Base-by-base conservation (phyloP, 495 filamentous ascomycete genomes). In the Penicillium bialowiezense region DNA sequence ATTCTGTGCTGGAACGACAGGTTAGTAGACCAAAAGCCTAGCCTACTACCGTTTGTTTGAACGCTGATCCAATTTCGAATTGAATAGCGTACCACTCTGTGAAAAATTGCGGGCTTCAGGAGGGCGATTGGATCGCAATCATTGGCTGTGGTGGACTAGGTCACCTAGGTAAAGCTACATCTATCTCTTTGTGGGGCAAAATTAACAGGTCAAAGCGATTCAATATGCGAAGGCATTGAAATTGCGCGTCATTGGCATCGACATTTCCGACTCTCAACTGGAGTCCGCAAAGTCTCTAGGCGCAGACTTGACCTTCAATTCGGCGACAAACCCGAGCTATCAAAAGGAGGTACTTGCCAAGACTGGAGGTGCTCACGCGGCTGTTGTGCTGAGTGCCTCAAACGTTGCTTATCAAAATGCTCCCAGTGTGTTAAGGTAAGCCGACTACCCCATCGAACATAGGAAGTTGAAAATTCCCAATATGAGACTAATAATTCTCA, bases 191-290 rank as follows among this genome's bases (percentile, higher is more conserved):
- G n/a, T n/a, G n/a, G n/a, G n/a, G n/a, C n/a, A n/a, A n/a, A n/a
- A n/a, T 12, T 31, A 31, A 31, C 28, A 6, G 12, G 6, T 77
- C 51, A 73, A 91, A 51, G 89, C 89, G 14, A 71, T 86, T 52
- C 89, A 95, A 65, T 92, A 91, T 60, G 89, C 88, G n/a, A 86
- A 83, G 63, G 89, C 88, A 15, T 91, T 95, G 89, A 89, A 89
- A 32, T 70, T 91, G 20, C 73, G 78, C 44, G 68, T 79, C 38
- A 83, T 95, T 52, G 87, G 81, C 37, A 89, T 91, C 55, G 89
- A 92, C 60, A 78, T 78, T 18, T 88, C 88, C n/a, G 81, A 81
- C 14, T 87, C 89, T 67, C 91, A 92, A 73, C 74, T 67, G 54
- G 71, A 81, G 44, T 80, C 87, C 67, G 82, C 78, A 63, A 51